A percentile compares a stretch with the other conserved stretches of the same genome.
Evolutionary conservation across 768 basidiomycete genomes (phyloP).

Genomic region (Kwoniella europaea): DNA sequence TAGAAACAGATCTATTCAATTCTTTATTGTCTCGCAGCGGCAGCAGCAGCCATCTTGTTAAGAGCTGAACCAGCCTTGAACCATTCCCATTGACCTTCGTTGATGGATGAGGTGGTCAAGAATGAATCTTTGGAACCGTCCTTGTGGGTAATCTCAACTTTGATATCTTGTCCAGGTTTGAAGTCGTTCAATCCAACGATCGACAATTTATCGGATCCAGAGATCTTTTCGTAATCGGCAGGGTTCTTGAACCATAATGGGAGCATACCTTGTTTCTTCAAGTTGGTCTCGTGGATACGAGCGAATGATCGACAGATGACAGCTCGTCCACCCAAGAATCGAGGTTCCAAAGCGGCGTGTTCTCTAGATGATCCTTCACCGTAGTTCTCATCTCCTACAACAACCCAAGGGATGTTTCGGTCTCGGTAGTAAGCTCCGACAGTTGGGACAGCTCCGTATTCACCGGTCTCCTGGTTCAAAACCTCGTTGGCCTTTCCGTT

Average conservation of each 20-base stretch:
- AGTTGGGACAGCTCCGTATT: conserved; percentile 82
- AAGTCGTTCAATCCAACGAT: conserved; percentile 88
- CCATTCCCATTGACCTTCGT: conserved; percentile 96
- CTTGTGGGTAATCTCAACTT: conserved; percentile 76
- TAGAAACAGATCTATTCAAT: background rate
- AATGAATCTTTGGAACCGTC: conserved; percentile 80
- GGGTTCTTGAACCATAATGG: conserved; percentile 90
- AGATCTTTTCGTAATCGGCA: conserved; percentile 91
- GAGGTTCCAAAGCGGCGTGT: conserved; percentile 68
- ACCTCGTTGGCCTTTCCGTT: conserved; percentile 96
- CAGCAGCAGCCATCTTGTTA: conserved; percentile 57
- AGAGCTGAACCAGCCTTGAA: conserved; percentile 87
- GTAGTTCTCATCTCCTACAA: conserved; percentile 83
- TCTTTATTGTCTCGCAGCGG: conserved; percentile 36
- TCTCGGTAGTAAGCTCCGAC: conserved; percentile 88
- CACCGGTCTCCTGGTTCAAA: conserved; percentile 80
- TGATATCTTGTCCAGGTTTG: conserved; percentile 89
- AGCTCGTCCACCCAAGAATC: conserved; percentile 70
- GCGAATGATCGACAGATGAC: conserved; percentile 97
- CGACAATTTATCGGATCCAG: conserved; percentile 83
- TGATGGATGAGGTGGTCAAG: conserved; percentile 87
- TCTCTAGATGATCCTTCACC: conserved; percentile 98
- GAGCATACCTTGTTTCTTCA: conserved; percentile 96
- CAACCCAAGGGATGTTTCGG: conserved; percentile 91
- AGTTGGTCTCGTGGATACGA: conserved; percentile 78